phyloP scores from a whole-genome alignment of 139 green algal species.

The Chlamydomonas sphaeroides region DNA sequence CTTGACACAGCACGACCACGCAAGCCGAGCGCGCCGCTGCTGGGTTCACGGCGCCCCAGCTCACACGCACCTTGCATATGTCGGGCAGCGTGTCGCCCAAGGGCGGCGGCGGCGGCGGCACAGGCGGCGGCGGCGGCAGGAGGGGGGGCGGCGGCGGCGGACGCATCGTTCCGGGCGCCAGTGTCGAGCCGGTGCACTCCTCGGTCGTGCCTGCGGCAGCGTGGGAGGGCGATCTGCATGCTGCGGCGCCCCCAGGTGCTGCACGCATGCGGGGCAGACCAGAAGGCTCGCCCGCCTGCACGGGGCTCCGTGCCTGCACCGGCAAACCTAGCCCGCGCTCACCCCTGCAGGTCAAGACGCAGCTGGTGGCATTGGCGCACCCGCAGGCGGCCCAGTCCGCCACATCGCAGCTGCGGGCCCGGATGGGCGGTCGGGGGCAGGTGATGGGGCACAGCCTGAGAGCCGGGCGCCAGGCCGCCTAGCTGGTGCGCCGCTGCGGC shows the following conservation, averaged over 20 bases:
- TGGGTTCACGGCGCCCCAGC: too few relatives aligned
- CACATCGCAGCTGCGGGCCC: conserved; percentile 17
- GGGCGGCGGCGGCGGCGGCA: too few relatives aligned
- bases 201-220: background rate
- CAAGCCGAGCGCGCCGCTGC: too few relatives aligned
- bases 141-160: conserved; percentile 9
- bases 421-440: too few relatives aligned
- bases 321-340: too few relatives aligned
- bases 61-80: too few relatives aligned
- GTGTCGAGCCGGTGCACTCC: background rate
- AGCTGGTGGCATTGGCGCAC: background rate
- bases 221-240: too few relatives aligned
- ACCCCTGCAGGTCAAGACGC: background rate
- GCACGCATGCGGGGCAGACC: background rate
- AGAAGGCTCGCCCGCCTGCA: background rate
- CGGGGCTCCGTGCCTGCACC: background rate
- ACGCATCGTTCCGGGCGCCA: background rate
- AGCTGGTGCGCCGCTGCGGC: too few relatives aligned
- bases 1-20: too few relatives aligned
- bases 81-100: too few relatives aligned
- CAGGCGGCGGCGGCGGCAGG: conserved; percentile 22
- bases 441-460: background rate
- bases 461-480: too few relatives aligned
- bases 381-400: background rate
- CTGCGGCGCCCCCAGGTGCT: too few relatives aligned